A percentile compares a stretch with the other conserved stretches of the same genome.
Evolutionary conservation across 441 rosid genomes (phyloP).

Genomic region (Mallotus japonicus): DNA sequence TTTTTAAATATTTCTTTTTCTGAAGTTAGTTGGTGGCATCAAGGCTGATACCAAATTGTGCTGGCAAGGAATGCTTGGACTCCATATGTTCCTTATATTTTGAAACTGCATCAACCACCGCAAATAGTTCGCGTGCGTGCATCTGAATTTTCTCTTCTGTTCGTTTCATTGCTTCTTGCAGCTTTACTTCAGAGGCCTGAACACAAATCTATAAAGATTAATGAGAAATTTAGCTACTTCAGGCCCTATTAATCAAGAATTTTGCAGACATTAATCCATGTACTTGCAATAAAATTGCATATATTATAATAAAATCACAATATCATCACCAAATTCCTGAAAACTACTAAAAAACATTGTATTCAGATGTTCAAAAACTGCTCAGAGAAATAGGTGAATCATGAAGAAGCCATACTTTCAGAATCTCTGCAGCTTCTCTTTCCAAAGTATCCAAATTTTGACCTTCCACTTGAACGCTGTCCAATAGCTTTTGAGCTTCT

Average conservation of each 20-base stretch:
- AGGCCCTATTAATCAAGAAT: not conserved
- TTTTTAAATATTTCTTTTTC: not conserved
- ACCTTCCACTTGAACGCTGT: slow-evolving; percentile 49
- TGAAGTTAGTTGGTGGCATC: not conserved
- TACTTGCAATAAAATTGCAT: not conserved
- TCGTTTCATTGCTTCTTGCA: slow-evolving; percentile 53
- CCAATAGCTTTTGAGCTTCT: slow-evolving; percentile 57
- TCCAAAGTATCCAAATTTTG: slow-evolving; percentile 52
- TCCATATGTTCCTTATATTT: slow-evolving; percentile 64
- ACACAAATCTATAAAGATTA: not conserved
- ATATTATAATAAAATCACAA: not conserved
- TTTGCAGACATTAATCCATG: not conserved
- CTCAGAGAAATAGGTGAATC: not conserved
- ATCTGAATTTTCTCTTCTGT: slow-evolving; percentile 62
- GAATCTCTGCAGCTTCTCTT: slow-evolving; percentile 68
- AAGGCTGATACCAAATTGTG: slow-evolving; percentile 24
- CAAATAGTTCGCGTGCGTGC: slow-evolving; percentile 50
- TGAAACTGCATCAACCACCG: slow-evolving; percentile 58
- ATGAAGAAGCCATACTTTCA: slow-evolving; percentile 40
- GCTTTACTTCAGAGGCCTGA: slow-evolving; percentile 46
- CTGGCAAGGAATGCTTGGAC: slow-evolving; percentile 40
- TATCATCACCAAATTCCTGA: not conserved
- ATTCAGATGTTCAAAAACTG: not conserved
- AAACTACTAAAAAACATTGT: not conserved
- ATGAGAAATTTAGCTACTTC: not conserved